Conservation (phyloP, 2,329 filamentous ascomycete species). For the Alternaria triticimaculans region DNA sequence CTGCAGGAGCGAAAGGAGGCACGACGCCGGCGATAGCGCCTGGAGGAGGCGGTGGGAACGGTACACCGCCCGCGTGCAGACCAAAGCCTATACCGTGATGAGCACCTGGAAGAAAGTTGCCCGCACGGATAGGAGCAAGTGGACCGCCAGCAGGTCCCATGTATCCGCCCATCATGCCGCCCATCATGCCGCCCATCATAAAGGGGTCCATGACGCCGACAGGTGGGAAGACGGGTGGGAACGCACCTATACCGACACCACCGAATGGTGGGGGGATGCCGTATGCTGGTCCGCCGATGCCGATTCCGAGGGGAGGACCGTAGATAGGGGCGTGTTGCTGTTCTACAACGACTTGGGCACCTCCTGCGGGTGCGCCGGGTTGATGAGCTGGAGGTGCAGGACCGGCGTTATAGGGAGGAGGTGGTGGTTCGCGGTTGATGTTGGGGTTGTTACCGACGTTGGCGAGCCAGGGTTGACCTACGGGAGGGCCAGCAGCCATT, state of each 20-base stretch:
- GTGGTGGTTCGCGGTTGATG: conserved; percentile 43
- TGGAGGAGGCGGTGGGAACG: conserved; percentile 35
- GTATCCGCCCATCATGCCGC: not conserved
- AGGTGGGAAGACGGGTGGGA: conserved; percentile 23
- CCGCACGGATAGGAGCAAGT: conserved; percentile 32
- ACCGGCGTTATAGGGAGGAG: conserved; percentile 31
- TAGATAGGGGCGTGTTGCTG: conserved; percentile 34
- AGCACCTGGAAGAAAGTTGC: conserved; percentile 34
- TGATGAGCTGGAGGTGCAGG: conserved; percentile 13
- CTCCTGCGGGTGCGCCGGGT: not conserved
- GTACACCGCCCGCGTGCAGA: conserved; percentile 24
- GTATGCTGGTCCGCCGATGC: conserved; percentile 23
- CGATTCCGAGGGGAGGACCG: conserved; percentile 28
- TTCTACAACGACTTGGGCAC: conserved; percentile 24
- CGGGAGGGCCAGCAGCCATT: conserved; percentile 39
- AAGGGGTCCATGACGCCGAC: conserved; percentile 31
- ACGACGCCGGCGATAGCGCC: conserved; percentile 27
- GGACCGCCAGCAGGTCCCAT: conserved; percentile 29
- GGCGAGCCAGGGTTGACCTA: conserved; percentile 34
- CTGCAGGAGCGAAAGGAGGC: conserved; percentile 31
- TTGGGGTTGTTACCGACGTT: conserved; percentile 45
- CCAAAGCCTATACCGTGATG: conserved; percentile 37
- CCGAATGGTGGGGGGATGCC: conserved; percentile 25
- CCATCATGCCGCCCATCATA: conserved; percentile 11
- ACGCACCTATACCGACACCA: conserved; percentile 32